Evolutionary conservation across 495 filamentous ascomycete species (phyloP).

Genomic region (Penicillium ucsense): DNA sequence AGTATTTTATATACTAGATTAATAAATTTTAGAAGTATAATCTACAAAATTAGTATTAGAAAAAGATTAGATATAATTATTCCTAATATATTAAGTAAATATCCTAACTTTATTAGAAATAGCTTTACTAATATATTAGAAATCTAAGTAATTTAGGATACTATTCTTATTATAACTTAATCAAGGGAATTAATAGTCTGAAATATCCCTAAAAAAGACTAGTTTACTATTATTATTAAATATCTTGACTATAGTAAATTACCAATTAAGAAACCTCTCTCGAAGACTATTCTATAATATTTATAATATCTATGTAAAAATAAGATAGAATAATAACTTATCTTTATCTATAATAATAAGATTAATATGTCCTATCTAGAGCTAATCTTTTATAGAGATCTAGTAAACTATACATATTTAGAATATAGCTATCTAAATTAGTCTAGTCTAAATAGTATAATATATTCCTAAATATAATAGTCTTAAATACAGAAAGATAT

Average conservation of each 20-base stretch:
- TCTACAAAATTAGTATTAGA: background rate
- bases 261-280: background rate
- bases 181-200: background rate
- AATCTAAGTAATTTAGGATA: background rate
- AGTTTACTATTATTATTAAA: background rate
- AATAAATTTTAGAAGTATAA: constrained; percentile 1
- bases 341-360: background rate
- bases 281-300: background rate
- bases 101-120: background rate
- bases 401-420: background rate
- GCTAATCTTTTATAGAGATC: background rate
- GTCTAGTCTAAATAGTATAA: background rate
- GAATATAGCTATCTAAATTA: background rate
- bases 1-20: background rate
- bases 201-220: background rate
- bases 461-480: background rate
- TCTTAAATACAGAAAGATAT: background rate
- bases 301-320: background rate
- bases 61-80: background rate
- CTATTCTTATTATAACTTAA: background rate
- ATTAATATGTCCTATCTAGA: background rate
- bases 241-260: background rate
- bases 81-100: background rate
- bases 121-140: background rate
- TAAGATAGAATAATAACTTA: background rate